phyloP scores from a whole-genome alignment of 306 rosid genomes.

The Glycine latifolia region DNA sequence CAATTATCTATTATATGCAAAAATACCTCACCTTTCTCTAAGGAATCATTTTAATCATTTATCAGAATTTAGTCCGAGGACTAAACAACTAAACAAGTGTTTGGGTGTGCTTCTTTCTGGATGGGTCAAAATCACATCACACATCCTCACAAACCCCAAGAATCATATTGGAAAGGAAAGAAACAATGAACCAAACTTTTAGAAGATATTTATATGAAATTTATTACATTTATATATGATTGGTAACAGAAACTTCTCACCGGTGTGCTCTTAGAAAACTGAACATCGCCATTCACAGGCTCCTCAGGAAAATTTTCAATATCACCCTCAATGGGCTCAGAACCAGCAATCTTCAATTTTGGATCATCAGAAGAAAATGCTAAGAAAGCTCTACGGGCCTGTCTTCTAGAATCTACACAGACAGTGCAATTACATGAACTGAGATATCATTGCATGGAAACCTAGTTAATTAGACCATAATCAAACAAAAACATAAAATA shows the following conservation, averaged over 20 bases:
- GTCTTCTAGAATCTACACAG: constrained; percentile 82
- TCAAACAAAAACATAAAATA: constrained; percentile 29
- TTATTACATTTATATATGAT: constrained; percentile 17
- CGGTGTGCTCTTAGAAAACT: constrained; percentile 70
- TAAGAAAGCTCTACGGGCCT: constrained; percentile 90
- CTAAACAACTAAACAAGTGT: background rate
- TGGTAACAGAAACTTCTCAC: constrained; percentile 58
- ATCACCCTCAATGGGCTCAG: constrained; percentile 55
- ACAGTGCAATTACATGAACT: constrained; percentile 36
- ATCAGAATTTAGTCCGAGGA: constrained; percentile 31
- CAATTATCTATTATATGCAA: background rate
- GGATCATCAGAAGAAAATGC: constrained; percentile 78
- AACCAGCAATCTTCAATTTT: constrained; percentile 51
- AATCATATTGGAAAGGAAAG: constrained; percentile 24
- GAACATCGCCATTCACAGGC: constrained; percentile 58
- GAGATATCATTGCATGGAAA: constrained; percentile 25
- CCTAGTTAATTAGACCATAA: constrained; percentile 40
- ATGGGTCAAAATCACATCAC: constrained; percentile 30
- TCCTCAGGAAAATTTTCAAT: constrained; percentile 52
- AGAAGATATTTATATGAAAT: constrained; percentile 33
- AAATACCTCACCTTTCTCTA: constrained; percentile 4
- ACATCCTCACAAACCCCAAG: background rate
- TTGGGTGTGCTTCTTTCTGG: constrained; percentile 4
- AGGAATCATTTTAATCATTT: constrained; percentile 12
- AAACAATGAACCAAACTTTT: constrained; percentile 12